These are phyloP conservation scores for Cucurbita pepo DNA, from an alignment of 306 rosid genomes.

Conservation along the genomic window DNA sequence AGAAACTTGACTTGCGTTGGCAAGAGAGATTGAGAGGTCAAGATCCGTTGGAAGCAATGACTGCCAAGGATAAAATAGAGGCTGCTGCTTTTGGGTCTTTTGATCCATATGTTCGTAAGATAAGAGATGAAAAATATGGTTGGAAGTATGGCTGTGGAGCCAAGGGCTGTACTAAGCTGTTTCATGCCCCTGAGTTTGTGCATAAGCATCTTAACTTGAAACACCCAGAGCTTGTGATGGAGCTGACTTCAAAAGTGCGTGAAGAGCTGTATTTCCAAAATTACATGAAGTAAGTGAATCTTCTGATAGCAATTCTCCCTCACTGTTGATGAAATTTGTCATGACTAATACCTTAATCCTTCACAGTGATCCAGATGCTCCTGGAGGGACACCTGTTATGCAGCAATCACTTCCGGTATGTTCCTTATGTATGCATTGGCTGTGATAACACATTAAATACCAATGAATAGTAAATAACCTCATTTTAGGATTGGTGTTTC, in stretches of 20 bases:
- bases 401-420: conserved; percentile 76
- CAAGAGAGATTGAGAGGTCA: conserved; percentile 72
- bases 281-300: conserved; percentile 76
- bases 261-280: conserved; percentile 86
- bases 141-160: conserved; percentile 99
- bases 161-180: conserved; percentile 96
- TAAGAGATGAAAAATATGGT: conserved; percentile 97
- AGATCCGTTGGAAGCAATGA: conserved; percentile 89
- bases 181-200: conserved; percentile 95
- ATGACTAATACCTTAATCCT: conserved; percentile 15
- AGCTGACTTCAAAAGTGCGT: conserved; percentile 65
- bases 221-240: conserved; percentile 78
- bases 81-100: conserved; percentile 71
- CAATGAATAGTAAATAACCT: background rate
- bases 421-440: background rate
- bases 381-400: conserved; percentile 93
- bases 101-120: conserved; percentile 85
- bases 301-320: background rate
- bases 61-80: conserved; percentile 93
- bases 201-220: conserved; percentile 86
- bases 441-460: background rate
- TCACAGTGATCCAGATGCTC: conserved; percentile 74
- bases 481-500: background rate
- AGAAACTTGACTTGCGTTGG: conserved; percentile 75
- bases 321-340: conserved; percentile 2